These are phyloP conservation scores for Lagerstroemia speciosa DNA, from an alignment of 345 rosid species.

Conservation along the genomic window DNA sequence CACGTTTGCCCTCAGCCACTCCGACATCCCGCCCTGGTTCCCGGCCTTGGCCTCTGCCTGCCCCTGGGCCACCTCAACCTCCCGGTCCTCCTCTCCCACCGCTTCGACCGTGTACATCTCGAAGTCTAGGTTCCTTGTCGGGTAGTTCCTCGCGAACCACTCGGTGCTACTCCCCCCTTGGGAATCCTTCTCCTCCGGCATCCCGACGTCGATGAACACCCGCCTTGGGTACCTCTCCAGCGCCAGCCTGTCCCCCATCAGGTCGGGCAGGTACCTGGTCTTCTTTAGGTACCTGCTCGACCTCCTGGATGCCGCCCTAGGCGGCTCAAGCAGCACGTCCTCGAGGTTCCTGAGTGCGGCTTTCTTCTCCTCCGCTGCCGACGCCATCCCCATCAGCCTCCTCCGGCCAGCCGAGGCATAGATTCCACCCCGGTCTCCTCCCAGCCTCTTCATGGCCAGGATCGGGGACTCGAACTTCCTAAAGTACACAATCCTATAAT, in stretches of 20 bases:
- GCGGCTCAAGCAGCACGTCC: slow-evolving; percentile 77
- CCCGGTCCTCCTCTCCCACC: slow-evolving; percentile 20
- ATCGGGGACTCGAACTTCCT: slow-evolving; percentile 29
- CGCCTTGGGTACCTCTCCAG: slow-evolving; percentile 55
- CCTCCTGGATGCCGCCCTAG: slow-evolving; percentile 55
- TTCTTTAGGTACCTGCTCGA: slow-evolving; percentile 47
- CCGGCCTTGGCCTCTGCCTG: not conserved
- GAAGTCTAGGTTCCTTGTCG: slow-evolving; percentile 53
- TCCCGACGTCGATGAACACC: slow-evolving; percentile 54
- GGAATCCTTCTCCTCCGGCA: slow-evolving; percentile 30
- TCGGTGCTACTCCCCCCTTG: slow-evolving; percentile 32
- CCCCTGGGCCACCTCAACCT: slow-evolving; percentile 3
- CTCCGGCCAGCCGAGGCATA: slow-evolving; percentile 12
- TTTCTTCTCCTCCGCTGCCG: slow-evolving; percentile 30
- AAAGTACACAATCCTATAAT: slow-evolving; percentile 44
- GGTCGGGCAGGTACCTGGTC: slow-evolving; percentile 50
- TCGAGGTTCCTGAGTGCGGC: slow-evolving; percentile 55
- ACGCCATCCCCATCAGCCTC: slow-evolving; percentile 25
- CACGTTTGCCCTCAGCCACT: slow-evolving; percentile 60
- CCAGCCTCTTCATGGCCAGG: slow-evolving; percentile 47
- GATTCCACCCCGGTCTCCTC: not conserved
- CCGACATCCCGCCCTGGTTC: slow-evolving; percentile 40
- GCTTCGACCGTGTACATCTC: slow-evolving; percentile 67
- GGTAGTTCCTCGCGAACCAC: slow-evolving; percentile 64
- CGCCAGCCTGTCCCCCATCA: slow-evolving; percentile 48